Base-by-base conservation (phyloP, 2,329 filamentous ascomycete species). In the Neofusicoccum laricinum region DNA sequence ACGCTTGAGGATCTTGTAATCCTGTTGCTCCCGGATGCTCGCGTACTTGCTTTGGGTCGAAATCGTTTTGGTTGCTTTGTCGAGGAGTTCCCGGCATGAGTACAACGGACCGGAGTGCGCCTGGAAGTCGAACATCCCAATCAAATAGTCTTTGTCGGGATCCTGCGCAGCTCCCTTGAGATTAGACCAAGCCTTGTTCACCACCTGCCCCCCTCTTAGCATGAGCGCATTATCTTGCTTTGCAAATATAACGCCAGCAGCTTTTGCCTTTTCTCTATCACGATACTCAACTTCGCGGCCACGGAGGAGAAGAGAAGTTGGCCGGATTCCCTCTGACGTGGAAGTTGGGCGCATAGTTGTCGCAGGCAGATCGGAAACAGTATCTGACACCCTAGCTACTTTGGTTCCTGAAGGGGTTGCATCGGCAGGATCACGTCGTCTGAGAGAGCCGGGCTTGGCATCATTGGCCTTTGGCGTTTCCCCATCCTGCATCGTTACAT, bases 1-100 rank as follows among this genome's bases (percentile, higher is more conserved):
- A 14, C 92, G 85, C 64, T 92, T 88, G 3, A 98, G 77, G 34
- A 97, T 91, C 64, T 92, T 89, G 71, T 92, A 95, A 61, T 96
- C 92, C 75, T 96, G 92, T 65, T 90, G 88, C 71, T 98, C 93
- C 55, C 92, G 87, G 45, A 96, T 87, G 48, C 92, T 90, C 1
- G 96, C 86, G 65, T 92, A 88, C 58, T 93, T 89, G 72, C 97
- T 93, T 1, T 89, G 83, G 0, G 94, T 98, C 1, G 90, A 93
- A 11, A 98, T 81, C 0, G 93, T 96, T 75, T 99, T 99, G 72
- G 93, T 90, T 3, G 93, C 91, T 49, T 91, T 90, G 63, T 89
- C 86, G 3, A 98, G 81, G 0, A 98, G 84, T 46, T 82, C 80
- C 65, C 83, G 78, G 50, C 83, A 83, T 48, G 84, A 84, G 61